Conservation (phyloP, 345 rosid species). For the Rubroshorea leprosula region DNA sequence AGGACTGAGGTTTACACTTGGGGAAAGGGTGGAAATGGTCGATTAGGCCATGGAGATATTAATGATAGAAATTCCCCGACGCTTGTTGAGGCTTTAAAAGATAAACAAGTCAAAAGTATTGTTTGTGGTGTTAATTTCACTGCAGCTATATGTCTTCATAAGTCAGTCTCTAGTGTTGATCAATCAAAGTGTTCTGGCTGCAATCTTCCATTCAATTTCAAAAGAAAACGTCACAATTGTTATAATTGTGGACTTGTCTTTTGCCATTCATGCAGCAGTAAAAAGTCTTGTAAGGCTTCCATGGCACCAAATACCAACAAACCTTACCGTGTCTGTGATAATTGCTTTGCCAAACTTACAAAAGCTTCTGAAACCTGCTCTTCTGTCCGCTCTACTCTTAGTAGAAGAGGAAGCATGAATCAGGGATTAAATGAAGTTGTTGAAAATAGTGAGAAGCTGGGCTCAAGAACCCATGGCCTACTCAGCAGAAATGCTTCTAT, state of each 20-base stretch:
- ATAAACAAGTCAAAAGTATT: constrained; percentile 69
- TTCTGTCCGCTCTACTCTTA: constrained; percentile 40
- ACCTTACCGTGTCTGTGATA: constrained; percentile 68
- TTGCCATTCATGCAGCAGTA: constrained; percentile 71
- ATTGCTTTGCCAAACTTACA: constrained; percentile 50
- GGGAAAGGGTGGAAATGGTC: constrained; percentile 83
- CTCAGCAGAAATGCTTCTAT: constrained; percentile 50
- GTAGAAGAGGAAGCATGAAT: constrained; percentile 59
- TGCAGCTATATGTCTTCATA: constrained; percentile 75
- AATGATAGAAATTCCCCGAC: constrained; percentile 61
- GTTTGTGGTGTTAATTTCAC: constrained; percentile 68
- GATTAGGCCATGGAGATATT: constrained; percentile 65
- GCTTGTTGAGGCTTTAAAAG: constrained; percentile 58
- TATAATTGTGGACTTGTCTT: constrained; percentile 72
- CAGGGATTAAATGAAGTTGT: constrained; percentile 32
- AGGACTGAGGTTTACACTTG: constrained; percentile 78
- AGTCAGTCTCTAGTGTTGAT: constrained; percentile 66
- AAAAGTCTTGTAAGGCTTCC: constrained; percentile 64
- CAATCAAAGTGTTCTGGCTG: constrained; percentile 80
- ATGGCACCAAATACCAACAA: constrained; percentile 77
- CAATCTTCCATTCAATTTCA: constrained; percentile 60
- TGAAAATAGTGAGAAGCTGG: constrained; percentile 44
- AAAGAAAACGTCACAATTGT: constrained; percentile 73
- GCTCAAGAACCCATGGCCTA: constrained; percentile 41
- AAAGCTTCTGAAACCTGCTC: constrained; percentile 49